Conservation (phyloP, 164 flowering plant genomes). For the Nymphaea colorata region DNA sequence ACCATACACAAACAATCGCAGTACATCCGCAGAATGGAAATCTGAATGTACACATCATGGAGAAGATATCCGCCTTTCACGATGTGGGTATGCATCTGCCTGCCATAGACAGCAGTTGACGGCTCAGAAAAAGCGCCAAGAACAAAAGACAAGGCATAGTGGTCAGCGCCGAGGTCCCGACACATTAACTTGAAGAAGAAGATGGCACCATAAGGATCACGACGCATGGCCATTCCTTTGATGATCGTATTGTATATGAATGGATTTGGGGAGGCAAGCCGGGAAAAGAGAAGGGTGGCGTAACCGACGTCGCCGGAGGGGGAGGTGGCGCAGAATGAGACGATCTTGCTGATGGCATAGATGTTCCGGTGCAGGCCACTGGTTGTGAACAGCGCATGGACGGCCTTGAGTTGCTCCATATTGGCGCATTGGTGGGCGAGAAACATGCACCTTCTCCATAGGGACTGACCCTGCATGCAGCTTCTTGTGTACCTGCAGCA, state of each 20-base stretch:
- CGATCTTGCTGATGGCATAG: conserved; percentile 20
- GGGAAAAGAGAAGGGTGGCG: conserved; percentile 22
- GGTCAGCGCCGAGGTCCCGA: conserved; percentile 18
- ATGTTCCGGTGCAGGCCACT: conserved; percentile 13
- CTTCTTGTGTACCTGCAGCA: too few relatives aligned
- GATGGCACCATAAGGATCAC: conserved; percentile 16
- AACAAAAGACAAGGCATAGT: conserved; percentile 22
- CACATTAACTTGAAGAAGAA: conserved; percentile 19
- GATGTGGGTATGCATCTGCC: conserved; percentile 24
- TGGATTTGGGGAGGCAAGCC: conserved; percentile 16
- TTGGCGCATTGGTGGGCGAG: conserved; percentile 17
- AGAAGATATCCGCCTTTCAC: conserved; percentile 11
- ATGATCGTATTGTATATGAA: conserved; percentile 18
- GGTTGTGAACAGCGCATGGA: conserved; percentile 25
- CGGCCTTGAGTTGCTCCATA: conserved; percentile 22
- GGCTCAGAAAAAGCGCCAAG: conserved; percentile 22
- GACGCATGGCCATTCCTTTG: conserved; percentile 24
- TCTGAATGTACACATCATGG: conserved; percentile 20
- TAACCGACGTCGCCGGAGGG: conserved; percentile 10
- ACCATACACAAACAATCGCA: neutral
- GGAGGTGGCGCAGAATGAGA: conserved; percentile 9
- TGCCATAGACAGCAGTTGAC: conserved; percentile 15
- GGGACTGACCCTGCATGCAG: too few relatives aligned
- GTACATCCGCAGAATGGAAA: conserved; percentile 22
- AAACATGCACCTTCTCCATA: conserved; percentile 7